Evolutionary conservation across 2,329 filamentous ascomycete species (phyloP).

Genomic region (Fusarium sp.): DNA sequence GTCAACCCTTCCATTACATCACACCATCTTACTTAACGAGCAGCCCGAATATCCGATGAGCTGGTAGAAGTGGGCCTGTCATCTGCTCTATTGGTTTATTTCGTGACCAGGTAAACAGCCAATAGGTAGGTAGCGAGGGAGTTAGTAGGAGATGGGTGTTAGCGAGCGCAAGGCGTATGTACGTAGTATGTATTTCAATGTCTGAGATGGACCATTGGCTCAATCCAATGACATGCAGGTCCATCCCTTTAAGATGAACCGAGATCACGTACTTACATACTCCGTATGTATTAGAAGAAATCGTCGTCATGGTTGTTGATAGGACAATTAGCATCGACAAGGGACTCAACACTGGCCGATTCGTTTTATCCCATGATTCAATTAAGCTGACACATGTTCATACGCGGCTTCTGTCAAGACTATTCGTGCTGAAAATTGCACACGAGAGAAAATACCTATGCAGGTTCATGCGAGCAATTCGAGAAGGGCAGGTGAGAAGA

Average conservation of each 20-base stretch:
- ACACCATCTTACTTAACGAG: background rate
- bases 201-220: conserved; percentile 1
- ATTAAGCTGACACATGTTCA: background rate
- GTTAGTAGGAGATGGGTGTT: conserved; percentile 1
- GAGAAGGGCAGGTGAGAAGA: conserved; percentile 28
- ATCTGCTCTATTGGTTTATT: background rate
- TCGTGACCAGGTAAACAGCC: background rate
- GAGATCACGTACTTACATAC: background rate
- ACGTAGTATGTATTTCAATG: background rate
- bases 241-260: conserved; percentile 8
- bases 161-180: conserved; percentile 5
- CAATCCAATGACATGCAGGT: background rate
- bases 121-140: background rate
- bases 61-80: conserved; percentile 6
- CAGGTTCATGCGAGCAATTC: conserved; percentile 10
- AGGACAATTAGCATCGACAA: conserved; percentile 37
- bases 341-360: background rate
- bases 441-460: background rate
- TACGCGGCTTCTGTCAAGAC: background rate
- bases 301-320: conserved; percentile 14
- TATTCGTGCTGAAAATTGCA: background rate
- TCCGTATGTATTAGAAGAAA: background rate
- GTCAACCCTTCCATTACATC: background rate
- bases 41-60: background rate
- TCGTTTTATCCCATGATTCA: conserved; percentile 9